These are phyloP conservation scores for Baeospora myosura DNA, from an alignment of 1,284 basidiomycete species.

Conservation along the genomic window DNA sequence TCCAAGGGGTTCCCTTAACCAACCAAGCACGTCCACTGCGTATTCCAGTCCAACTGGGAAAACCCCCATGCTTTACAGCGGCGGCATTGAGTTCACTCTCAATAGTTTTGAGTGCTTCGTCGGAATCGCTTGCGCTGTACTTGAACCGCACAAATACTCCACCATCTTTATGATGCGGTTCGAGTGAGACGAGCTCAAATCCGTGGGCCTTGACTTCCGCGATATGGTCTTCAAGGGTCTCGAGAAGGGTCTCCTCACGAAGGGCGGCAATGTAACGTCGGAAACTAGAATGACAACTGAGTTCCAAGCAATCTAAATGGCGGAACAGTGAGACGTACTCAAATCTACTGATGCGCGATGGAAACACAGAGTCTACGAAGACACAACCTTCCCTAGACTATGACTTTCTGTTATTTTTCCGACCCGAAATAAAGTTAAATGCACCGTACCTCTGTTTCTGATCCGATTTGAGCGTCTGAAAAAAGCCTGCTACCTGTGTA, in stretches of 20 bases:
- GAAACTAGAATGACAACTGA: constrained; percentile 31
- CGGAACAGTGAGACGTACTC: constrained; percentile 35
- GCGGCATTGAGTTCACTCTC: constrained; percentile 38
- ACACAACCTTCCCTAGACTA: constrained; percentile 30
- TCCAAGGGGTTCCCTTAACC: constrained; percentile 79
- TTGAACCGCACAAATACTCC: constrained; percentile 82
- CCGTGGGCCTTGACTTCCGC: constrained; percentile 40
- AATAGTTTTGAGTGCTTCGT: constrained; percentile 40
- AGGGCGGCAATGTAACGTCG: constrained; percentile 56
- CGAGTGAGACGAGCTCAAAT: constrained; percentile 51
- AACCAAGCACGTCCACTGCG: constrained; percentile 61
- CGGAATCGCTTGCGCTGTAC: constrained; percentile 40
- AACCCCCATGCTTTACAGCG: constrained; percentile 39
- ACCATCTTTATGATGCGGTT: constrained; percentile 71
- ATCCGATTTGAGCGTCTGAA: too few species aligned
- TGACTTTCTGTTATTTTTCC: background rate
- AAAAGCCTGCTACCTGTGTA: background rate
- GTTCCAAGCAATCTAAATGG: background rate
- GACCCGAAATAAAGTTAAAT: background rate
- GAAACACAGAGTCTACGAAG: constrained; percentile 54
- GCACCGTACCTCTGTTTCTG: background rate
- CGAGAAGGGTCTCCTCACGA: constrained; percentile 48
- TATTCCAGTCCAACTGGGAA: constrained; percentile 60
- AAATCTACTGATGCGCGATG: constrained; percentile 39
- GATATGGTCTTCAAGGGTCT: constrained; percentile 41